Evolutionary conservation across 1,139 yeast genomes (phyloP), one percentile per base, ranked within the genome.

Genomic region (Kurtzmaniella quercitrusa): DNA sequence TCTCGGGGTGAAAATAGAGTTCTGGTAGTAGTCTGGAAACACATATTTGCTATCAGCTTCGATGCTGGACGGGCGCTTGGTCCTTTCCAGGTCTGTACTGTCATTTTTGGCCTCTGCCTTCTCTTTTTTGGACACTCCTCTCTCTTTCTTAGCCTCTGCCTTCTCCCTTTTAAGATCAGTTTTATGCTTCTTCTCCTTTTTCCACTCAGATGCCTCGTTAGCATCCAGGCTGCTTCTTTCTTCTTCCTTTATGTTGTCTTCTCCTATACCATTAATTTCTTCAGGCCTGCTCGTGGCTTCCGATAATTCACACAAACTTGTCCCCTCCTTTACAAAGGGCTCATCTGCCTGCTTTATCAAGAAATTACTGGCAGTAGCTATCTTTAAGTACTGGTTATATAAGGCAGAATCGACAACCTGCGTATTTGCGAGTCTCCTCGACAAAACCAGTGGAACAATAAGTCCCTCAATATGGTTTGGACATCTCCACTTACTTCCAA

Each of bases 401-500:
- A 70, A 58, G 1, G 73, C 57, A 37, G 85, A 77, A 52, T 82
- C 84, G 37, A 80, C 62, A 15, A 78, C 64, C 23, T 70, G 61
- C 44, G 86, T 72, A 53, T 76, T 76, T 49, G 77, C 72, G 53
- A 86, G 73, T 46, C 79, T 74, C 25, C 90, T 54, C 40, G 60
- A 54, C 21, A 59, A 56, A 14, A 61, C 43, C 24, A 62, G 58
- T 15, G 51, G 44, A 2, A 75, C 76, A 3, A 79, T 56, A 8
- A 83, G 65, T 41, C 75, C 73, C 40, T 81, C 88, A 12, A 81
- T 78, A 63, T 93, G 98, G 54, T 87, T 82, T 0, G 98, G 98
- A 59, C 98, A 93, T 63, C 81, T 82, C 98, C 98, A 93, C 58
- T 87, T 87, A 37, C 77, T 74, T 1, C 95, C 94, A 37, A 89